Evolutionary conservation across 23 red algal species (phyloP).

Genomic region (Gracilariopsis chorda): DNA sequence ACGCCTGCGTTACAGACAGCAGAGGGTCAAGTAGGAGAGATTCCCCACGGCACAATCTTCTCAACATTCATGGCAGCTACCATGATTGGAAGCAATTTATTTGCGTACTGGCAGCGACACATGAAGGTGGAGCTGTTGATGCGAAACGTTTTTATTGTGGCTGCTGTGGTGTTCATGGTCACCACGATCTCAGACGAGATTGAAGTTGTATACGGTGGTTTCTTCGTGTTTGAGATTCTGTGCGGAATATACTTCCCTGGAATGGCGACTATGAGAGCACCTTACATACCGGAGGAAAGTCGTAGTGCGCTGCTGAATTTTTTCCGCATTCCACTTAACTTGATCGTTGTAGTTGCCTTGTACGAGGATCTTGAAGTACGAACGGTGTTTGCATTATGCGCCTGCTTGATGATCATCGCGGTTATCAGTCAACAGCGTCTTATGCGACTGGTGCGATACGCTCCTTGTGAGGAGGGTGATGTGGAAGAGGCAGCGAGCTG

Average conservation of each 20-base stretch:
- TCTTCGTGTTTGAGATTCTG: slow-evolving; percentile 79
- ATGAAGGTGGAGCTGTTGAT: slow-evolving; percentile 31
- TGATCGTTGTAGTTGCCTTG: slow-evolving; percentile 79
- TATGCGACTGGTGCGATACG: slow-evolving; percentile 39
- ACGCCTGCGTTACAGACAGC: slow-evolving; percentile 81
- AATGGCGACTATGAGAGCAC: slow-evolving; percentile 74
- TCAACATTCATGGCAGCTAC: slow-evolving; percentile 87
- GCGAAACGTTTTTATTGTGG: slow-evolving; percentile 47
- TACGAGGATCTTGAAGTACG: slow-evolving; percentile 57
- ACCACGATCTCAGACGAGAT: slow-evolving; percentile 9
- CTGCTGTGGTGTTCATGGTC: slow-evolving; percentile 29
- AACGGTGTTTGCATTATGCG: slow-evolving; percentile 64
- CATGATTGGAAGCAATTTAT: slow-evolving; percentile 82
- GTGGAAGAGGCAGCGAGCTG: neutral
- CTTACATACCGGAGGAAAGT: slow-evolving; percentile 77
- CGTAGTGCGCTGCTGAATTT: slow-evolving; percentile 81
- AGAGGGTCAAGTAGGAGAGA: slow-evolving; percentile 25
- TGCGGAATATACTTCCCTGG: slow-evolving; percentile 86
- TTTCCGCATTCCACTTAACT: slow-evolving; percentile 82
- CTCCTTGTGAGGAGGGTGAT: slow-evolving; percentile 16
- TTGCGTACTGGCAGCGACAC: slow-evolving; percentile 20
- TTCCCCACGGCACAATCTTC: slow-evolving; percentile 82
- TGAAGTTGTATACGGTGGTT: slow-evolving; percentile 39
- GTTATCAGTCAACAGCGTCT: slow-evolving; percentile 35
- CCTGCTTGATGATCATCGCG: slow-evolving; percentile 41